Base-by-base conservation (phyloP, 2,329 filamentous ascomycete species). In the Trichoderma guizhouense region DNA sequence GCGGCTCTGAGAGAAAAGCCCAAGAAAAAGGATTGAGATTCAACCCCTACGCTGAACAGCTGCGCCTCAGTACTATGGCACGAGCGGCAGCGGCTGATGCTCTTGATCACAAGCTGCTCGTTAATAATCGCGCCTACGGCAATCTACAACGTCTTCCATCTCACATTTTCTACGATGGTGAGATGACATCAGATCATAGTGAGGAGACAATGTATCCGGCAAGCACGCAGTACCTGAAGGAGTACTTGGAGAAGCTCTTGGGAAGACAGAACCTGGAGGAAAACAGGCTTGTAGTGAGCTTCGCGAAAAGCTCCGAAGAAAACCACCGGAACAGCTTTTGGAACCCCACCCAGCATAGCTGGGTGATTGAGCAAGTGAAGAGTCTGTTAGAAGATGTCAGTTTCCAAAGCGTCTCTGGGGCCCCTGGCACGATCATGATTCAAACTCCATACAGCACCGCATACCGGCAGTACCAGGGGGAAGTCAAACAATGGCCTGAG, bases 381-480 rank as follows among this genome's bases (percentile, higher is more conserved):
- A 74, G 77, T 32, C 76, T 85, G 0, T 70, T 84, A 3, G 39
- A 69, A 4, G 79, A 83, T 63, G 18, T 72, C 0, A 15, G 75
- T 0, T 86, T 86, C 57, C 72, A 72, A 5, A 79, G 77, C 12
- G 72, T 81, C 0, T 76, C 77, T 0, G 73, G 77, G 3, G 60
- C 74, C 14, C 76, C 77, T 0, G 84, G 84, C 0, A 80, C 77
- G 0, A 80, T 86, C n/a, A 78, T 86, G 71, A 81, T 86, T 2
- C 78, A 84, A 12, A 81, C 84, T 0, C 84, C 84, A 0, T 86
- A 86, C 74, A 82, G 80, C 21, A 77, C 80, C 0, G 80, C 84
- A 0, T 76, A 80, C 5, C 71, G 73, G 0, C 76, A 81, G 14
- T 86, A 86, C 68, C 71, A 75, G 4, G 71, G 75, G 0, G 74